These are phyloP conservation scores for Spizellomyces punctatus DNA, from an alignment of 192 early-diverging fungal genomes.

Conservation along the genomic window DNA sequence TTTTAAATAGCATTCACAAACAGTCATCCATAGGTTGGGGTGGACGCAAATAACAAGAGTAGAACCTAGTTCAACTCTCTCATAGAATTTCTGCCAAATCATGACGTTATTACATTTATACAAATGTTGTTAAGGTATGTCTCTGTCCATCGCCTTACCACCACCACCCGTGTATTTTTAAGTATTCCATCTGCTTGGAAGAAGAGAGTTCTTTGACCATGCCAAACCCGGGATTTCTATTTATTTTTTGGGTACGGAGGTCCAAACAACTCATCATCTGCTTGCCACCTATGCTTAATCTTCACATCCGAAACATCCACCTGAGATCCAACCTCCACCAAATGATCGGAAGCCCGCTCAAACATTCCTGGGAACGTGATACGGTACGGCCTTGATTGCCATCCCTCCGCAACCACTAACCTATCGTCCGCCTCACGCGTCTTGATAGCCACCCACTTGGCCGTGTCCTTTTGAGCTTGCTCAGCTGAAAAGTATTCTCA, in stretches of 20 bases:
- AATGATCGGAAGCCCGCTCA: conserved; percentile 35
- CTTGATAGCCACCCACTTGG: conserved; percentile 3
- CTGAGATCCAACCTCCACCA: conserved; percentile 44
- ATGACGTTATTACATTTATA: no score
- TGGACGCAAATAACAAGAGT: no score
- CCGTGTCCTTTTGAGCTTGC: conserved; percentile 21
- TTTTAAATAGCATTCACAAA: no score
- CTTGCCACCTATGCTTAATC: conserved; percentile 45
- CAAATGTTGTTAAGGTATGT: no score
- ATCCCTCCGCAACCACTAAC: conserved; percentile 26
- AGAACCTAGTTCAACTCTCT: no score
- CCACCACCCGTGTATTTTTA: no score
- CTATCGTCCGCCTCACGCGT: conserved; percentile 37
- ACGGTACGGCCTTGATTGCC: conserved; percentile 10
- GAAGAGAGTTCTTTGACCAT: not conserved
- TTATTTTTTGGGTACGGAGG: conserved; percentile 38
- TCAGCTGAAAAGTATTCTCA: conserved; percentile 5
- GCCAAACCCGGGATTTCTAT: conserved; percentile 5
- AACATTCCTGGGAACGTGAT: conserved; percentile 39
- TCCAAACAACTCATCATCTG: conserved; percentile 23
- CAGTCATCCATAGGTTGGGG: no score
- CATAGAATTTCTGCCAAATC: no score
- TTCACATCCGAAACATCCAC: conserved; percentile 35
- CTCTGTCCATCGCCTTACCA: no score
- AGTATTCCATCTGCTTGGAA: not conserved